Evolutionary conservation across 495 filamentous ascomycete genomes (phyloP).

Genomic region (Filosporella fistucella): DNA sequence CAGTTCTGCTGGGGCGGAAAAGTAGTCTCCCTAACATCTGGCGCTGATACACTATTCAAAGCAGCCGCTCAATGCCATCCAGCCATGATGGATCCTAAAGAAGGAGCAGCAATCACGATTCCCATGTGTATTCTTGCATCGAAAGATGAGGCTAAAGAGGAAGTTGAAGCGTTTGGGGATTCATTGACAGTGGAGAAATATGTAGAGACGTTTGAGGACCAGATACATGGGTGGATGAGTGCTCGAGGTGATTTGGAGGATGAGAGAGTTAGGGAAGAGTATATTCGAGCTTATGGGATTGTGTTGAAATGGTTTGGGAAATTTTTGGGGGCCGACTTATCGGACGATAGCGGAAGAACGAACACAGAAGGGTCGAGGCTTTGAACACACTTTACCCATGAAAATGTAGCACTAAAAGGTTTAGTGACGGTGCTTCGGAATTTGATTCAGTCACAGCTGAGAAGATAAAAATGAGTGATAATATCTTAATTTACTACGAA

Average conservation of each 20-base stretch:
- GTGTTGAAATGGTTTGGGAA: slow-evolving; percentile 70
- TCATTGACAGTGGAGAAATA: slow-evolving; percentile 61
- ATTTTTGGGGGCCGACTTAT: too few species aligned
- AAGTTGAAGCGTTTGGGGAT: slow-evolving; percentile 66
- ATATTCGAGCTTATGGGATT: slow-evolving; percentile 70
- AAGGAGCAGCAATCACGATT: slow-evolving; percentile 60
- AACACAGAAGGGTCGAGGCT: too few species aligned
- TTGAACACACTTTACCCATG: too few species aligned
- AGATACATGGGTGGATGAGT: slow-evolving; percentile 91
- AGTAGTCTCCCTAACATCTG: slow-evolving; percentile 51
- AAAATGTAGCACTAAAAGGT: too few species aligned
- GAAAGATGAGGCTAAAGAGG: slow-evolving; percentile 57
- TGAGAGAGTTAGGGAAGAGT: slow-evolving; percentile 64
- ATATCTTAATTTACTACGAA: too few species aligned
- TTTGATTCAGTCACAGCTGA: too few species aligned
- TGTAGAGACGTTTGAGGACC: slow-evolving; percentile 74
- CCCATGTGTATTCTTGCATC: slow-evolving; percentile 63
- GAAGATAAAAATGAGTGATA: too few species aligned
- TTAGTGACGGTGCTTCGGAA: too few species aligned
- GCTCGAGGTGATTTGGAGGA: slow-evolving; percentile 67
- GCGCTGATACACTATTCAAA: slow-evolving; percentile 57
- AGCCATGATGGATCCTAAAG: slow-evolving; percentile 80
- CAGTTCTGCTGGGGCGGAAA: slow-evolving; percentile 84
- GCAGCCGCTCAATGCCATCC: slow-evolving; percentile 69
- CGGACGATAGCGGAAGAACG: too few species aligned